A percentile compares a stretch with the other conserved stretches of the same genome.
Conservation (phyloP, 176 grass and related monocot genomes). For the Oryza officinalis region DNA sequence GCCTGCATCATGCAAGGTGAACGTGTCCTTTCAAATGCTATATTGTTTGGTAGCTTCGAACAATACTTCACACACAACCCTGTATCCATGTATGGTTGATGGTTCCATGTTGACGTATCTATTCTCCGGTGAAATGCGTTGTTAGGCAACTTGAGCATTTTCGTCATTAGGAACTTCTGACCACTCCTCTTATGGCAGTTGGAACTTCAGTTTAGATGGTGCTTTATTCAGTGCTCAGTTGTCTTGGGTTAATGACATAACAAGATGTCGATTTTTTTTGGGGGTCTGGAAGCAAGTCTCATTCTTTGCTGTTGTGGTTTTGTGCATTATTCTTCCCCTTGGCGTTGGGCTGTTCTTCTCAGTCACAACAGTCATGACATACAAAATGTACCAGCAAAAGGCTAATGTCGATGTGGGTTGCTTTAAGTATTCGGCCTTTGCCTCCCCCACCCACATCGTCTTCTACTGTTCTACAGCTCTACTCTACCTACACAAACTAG, state of each 20-base stretch:
- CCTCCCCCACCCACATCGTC: not conserved
- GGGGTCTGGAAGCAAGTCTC: constrained; percentile 33
- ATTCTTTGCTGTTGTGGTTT: constrained; percentile 28
- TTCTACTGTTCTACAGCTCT: not conserved
- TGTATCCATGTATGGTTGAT: not conserved
- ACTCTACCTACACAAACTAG: not conserved
- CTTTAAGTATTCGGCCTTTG: no score
- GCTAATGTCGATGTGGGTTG: not conserved
- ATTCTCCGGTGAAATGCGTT: not conserved
- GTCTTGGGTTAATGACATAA: no score
- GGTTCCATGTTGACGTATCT: not conserved
- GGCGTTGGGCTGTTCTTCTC: constrained; percentile 37
- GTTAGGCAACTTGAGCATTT: not conserved
- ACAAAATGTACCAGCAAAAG: constrained; percentile 12
- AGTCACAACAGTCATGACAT: constrained; percentile 8
- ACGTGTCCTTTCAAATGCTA: not conserved
- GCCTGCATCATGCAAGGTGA: not conserved
- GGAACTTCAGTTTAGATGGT: constrained; percentile 12
- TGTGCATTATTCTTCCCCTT: constrained; percentile 10
- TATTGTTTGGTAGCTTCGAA: not conserved
- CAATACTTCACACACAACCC: not conserved
- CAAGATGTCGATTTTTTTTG: no score
- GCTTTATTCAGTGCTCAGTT: no score
- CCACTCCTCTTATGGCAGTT: constrained; percentile 14
- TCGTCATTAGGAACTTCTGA: not conserved